Conservation (phyloP, 371 early-diverging fungal species). For the Parasitella parasitica region DNA sequence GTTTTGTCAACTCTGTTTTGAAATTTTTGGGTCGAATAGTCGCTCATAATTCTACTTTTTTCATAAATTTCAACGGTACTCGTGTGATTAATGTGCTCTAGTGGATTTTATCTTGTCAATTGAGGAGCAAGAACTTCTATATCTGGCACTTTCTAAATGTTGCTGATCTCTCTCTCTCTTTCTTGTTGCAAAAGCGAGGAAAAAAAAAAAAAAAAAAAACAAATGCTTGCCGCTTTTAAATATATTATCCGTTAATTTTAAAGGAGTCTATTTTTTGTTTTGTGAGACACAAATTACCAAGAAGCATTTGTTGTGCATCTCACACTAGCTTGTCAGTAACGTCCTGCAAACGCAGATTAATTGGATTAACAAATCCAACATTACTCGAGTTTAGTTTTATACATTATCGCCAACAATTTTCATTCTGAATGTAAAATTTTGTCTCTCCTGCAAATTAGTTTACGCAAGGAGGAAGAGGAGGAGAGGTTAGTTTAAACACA, state of each 20-base stretch:
- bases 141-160: not conserved
- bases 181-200: not conserved
- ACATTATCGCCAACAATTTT: too few species aligned
- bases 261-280: not conserved
- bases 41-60: not conserved
- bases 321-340: too few species aligned
- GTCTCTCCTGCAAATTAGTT: too few species aligned
- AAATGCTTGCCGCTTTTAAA: not conserved
- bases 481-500: too few species aligned
- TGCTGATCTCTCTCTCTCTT: not conserved
- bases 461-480: too few species aligned
- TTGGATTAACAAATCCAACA: too few species aligned
- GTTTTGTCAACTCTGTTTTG: not conserved
- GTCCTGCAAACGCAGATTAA: too few species aligned
- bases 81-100: not conserved
- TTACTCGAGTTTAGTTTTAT: not conserved
- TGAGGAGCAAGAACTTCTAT: not conserved
- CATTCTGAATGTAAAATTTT: too few species aligned
- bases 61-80: not conserved
- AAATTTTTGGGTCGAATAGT: not conserved
- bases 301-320: too few species aligned
- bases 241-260: not conserved
- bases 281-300: not conserved
- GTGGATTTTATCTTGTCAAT: not conserved
- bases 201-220: not conserved